phyloP scores from a whole-genome alignment of 192 early-diverging fungal genomes.

The Coemansia sp. region DNA sequence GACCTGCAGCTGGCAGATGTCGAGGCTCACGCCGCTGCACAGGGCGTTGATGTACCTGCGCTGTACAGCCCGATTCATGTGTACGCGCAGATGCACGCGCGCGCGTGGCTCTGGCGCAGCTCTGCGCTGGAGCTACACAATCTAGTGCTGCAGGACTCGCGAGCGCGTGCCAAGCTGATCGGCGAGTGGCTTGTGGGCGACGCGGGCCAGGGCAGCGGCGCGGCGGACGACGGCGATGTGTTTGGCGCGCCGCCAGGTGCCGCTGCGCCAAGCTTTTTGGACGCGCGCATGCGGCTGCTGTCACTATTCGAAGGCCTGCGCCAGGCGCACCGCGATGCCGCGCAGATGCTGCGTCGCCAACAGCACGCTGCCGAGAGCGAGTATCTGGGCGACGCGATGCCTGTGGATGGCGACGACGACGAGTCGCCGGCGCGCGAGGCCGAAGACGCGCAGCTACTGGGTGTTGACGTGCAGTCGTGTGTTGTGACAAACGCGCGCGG shows the following conservation, averaged over 20 bases:
- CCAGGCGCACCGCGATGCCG: slow-evolving; percentile 42
- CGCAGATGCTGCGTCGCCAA: slow-evolving; percentile 17
- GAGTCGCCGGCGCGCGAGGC: slow-evolving; percentile 50
- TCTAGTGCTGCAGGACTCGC: slow-evolving; percentile 54
- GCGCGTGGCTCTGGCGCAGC: slow-evolving; percentile 86
- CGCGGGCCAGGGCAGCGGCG: slow-evolving; percentile 14
- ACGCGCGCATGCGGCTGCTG: slow-evolving; percentile 49
- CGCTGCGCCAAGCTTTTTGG: slow-evolving; percentile 23
- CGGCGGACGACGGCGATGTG: slow-evolving; percentile 11
- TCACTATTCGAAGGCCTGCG: slow-evolving; percentile 44
- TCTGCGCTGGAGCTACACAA: slow-evolving; percentile 86
- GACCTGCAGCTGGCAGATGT: slow-evolving; percentile 24
- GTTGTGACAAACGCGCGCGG: slow-evolving; percentile 58
- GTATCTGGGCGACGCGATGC: slow-evolving; percentile 24
- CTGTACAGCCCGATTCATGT: slow-evolving; percentile 26
- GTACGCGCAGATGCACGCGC: slow-evolving; percentile 70
- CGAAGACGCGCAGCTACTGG: slow-evolving; percentile 72
- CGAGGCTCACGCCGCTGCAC: not conserved
- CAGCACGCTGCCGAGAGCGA: slow-evolving; percentile 25
- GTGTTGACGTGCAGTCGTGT: slow-evolving; percentile 56
- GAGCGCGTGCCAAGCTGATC: slow-evolving; percentile 43
- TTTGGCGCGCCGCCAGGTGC: slow-evolving; percentile 23
- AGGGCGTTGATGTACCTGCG: not conserved
- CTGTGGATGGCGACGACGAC: slow-evolving; percentile 21
- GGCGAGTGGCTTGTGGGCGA: slow-evolving; percentile 51